Conservation (phyloP, 2,329 filamentous ascomycete species). For the Thelonectria olida region DNA sequence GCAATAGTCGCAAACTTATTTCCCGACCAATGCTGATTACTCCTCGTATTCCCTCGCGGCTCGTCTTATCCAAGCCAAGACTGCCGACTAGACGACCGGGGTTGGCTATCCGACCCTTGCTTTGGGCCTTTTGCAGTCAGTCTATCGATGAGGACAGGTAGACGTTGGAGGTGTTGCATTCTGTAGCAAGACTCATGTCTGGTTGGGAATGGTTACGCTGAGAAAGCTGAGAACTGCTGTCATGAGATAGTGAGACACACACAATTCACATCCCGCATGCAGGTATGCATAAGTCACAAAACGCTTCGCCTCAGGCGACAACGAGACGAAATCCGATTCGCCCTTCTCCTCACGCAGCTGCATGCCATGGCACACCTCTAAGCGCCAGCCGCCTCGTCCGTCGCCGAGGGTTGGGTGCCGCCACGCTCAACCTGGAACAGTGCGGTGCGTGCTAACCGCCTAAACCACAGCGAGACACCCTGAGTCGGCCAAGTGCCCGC, state of each 20-base stretch:
- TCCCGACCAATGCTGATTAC: background rate
- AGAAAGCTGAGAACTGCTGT: no score
- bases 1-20: background rate
- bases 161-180: no score
- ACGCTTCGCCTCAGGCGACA: background rate
- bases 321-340: constrained; percentile 13
- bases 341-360: constrained; percentile 6
- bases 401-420: no score
- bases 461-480: background rate
- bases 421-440: background rate
- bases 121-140: no score
- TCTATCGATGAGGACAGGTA: background rate
- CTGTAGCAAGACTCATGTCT: no score
- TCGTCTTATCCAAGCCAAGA: background rate
- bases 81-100: constrained; percentile 9
- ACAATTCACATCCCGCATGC: background rate
- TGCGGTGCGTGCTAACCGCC: constrained; percentile 3
- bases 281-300: no score
- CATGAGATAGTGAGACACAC: no score
- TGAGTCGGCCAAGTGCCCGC: background rate
- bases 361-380: constrained; percentile 19
- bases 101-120: constrained; percentile 2
- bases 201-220: no score
- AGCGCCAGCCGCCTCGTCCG: constrained; percentile 22
- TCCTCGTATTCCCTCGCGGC: constrained; percentile 14